phyloP scores from a whole-genome alignment of 345 rosid species.

The Hibiscus mutabilis region DNA sequence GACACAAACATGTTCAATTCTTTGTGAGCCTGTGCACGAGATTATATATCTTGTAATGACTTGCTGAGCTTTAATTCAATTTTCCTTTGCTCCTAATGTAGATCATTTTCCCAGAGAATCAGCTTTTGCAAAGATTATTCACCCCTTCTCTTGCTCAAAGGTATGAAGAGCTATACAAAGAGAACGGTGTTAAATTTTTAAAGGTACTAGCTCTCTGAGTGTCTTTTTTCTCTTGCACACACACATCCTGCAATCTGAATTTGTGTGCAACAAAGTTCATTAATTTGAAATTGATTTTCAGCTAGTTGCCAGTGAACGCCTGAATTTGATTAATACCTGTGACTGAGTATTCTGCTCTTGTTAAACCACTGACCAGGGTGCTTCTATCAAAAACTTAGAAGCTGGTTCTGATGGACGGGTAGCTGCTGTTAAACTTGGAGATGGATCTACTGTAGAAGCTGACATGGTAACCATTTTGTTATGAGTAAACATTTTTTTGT shows the following conservation, averaged over 20 bases:
- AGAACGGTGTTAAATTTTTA: slow-evolving; percentile 66
- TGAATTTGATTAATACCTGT: neutral
- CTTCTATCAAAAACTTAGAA: slow-evolving; percentile 67
- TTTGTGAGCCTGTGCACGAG: neutral
- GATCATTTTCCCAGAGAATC: slow-evolving; percentile 83
- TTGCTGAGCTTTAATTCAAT: slow-evolving; percentile 7
- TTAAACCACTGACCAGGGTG: slow-evolving; percentile 44
- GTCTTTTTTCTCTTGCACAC: slow-evolving; percentile 3
- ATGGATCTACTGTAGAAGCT: slow-evolving; percentile 79
- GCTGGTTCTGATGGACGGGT: slow-evolving; percentile 68
- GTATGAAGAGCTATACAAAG: slow-evolving; percentile 78
- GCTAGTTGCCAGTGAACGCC: neutral
- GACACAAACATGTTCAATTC: neutral
- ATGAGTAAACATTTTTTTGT: neutral
- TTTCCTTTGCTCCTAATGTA: slow-evolving; percentile 21
- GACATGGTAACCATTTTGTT: slow-evolving; percentile 45
- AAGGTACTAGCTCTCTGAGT: slow-evolving; percentile 39
- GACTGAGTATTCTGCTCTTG: slow-evolving; percentile 1
- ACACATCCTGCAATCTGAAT: neutral
- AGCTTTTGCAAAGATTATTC: slow-evolving; percentile 82
- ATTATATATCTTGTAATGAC: neutral
- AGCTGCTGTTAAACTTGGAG: slow-evolving; percentile 67
- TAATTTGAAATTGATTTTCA: neutral
- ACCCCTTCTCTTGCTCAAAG: slow-evolving; percentile 84
- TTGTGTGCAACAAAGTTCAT: neutral